Evolutionary conservation across 2,329 filamentous ascomycete species (phyloP), one percentile per base, ranked within the genome.

Genomic region (Fusarium sp.): DNA sequence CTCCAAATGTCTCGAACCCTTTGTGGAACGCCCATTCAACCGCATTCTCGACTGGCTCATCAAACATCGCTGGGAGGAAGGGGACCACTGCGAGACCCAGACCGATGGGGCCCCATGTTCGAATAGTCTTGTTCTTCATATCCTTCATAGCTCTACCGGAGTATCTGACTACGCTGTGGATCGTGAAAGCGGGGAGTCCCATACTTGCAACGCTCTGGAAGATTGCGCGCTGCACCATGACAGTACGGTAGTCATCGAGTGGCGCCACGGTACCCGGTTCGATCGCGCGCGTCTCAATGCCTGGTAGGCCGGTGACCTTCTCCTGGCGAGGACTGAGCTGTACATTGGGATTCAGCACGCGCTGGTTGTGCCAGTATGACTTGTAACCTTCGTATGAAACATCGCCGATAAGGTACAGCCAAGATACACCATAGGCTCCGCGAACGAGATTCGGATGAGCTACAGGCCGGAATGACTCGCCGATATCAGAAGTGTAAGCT

Each of bases 361-460:
- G 84, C 75, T 95, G 91, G 73, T 99, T 98, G 53, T 90, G 86
- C 75, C 90, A 84, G 75, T 97, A 98, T 8, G 94, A 89, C 73
- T 97, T 97, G 81, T 97, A 98, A 6, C 95, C 94, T 76, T 99
- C 95, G 72, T 97, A 89, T 31, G 85, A 83, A 43, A 98, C 94
- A 72, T 99, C 95, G 44, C 95, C 94, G 13, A 93, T 77, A 19
- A 99, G 85, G 72, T 99, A 99, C 10, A 90, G 82, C 95, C 95
- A 98, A 2, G 92, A 96, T 37, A 99, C 81, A 44, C 86, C 94
- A 72, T 99, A 99, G 6, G 95, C 95, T 43, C 86, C 81, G 56
- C 89, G 86, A 10, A 99, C 90, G 4, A 96, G 78, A 70, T 83
- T 88, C 0, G 93, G 94, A 73, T 97, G 93, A 4, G 94, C 93